Evolutionary conservation across 371 early-diverging fungal species (phyloP), one percentile per base, ranked within the genome.

Genomic region (Smittium culicis): DNA sequence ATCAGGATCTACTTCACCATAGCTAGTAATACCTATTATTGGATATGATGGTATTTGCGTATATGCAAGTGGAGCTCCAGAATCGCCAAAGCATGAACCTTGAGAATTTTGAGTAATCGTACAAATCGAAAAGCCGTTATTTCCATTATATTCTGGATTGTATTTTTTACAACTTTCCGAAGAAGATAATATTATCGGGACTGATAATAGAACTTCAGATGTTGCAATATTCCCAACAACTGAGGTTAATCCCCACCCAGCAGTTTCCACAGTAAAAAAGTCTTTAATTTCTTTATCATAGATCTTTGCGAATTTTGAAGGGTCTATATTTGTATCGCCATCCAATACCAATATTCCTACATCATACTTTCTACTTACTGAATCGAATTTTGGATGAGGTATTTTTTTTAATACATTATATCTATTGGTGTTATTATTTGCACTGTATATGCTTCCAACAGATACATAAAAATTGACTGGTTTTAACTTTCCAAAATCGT

Each of bases 61-160:
- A n/a, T 63, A 63, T 31, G 63, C 31, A 11, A 63, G n/a, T 3
- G 63, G 63, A 29, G 74, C 78, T 2, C 78, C 78, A 24, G 72
- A 72, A 67, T 78, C 78, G 28, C 76, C 78, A 8, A 54, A 57
- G 71, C 78, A 78, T 24, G 76, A 69, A 61, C 71, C 72, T 29
- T 63, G 54, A 34, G 72, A 72, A 1, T 28, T 67, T 16, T 60
- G 54, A 16, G 68, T 71, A n/a, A 70, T 67, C 1, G 74, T 69
- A 68, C 76, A 78, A 55, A 78, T 35, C 3, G 33, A n/a, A n/a
- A 3, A 2, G 63, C 67, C 67, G n/a, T 61, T 55, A 57, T 29
- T 35, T 20, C 35, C 33, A 56, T 57, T 29, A 20, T 64, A 70
- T 24, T 30, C 30, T 28, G 56, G 28, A 30, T 54, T 58, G 64